Conservation (phyloP, 208 protist genomes). For the Borovskyia barvae region DNA sequence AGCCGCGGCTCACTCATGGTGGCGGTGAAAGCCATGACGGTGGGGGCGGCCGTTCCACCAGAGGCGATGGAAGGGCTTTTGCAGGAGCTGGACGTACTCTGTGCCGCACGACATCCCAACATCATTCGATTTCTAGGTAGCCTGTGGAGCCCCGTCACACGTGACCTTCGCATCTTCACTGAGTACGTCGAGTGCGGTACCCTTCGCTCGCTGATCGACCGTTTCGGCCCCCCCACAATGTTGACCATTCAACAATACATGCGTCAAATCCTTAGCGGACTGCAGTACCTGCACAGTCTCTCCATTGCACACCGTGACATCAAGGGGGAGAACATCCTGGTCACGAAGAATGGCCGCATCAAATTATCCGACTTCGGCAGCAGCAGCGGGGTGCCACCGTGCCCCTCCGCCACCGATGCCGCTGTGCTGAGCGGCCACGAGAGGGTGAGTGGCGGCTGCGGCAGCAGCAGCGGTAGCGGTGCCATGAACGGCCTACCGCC, state of each 20-base stretch:
- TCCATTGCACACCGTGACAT: constrained; percentile 81
- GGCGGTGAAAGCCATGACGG: constrained; percentile 62
- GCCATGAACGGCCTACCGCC: constrained; percentile 18
- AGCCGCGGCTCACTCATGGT: constrained; percentile 41
- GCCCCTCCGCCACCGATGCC: constrained; percentile 13
- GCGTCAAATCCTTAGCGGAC: constrained; percentile 59
- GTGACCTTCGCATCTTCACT: constrained; percentile 63
- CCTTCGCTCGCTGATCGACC: constrained; percentile 46
- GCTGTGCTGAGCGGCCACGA: constrained; percentile 7
- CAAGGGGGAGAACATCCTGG: constrained; percentile 79
- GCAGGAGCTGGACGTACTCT: constrained; percentile 66
- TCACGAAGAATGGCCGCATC: constrained; percentile 65
- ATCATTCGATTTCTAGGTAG: constrained; percentile 75
- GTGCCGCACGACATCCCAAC: constrained; percentile 60
- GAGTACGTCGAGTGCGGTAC: constrained; percentile 83
- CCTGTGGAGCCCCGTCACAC: constrained; percentile 26
- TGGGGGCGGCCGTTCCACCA: constrained; percentile 27
- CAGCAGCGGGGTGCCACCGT: constrained; percentile 28
- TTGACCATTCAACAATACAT: constrained; percentile 74
- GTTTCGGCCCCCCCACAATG: constrained; percentile 59
- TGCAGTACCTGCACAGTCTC: constrained; percentile 70
- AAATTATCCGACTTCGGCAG: constrained; percentile 85
- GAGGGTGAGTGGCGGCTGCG: neutral
- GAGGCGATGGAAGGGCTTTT: constrained; percentile 39
- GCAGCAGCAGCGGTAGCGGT: neutral